Percentiles rank a stretch among this genome's conserved stretches.
These are phyloP conservation scores for Guillardia theta DNA, from an alignment of 78 protist species.

Conservation along the genomic window DNA sequence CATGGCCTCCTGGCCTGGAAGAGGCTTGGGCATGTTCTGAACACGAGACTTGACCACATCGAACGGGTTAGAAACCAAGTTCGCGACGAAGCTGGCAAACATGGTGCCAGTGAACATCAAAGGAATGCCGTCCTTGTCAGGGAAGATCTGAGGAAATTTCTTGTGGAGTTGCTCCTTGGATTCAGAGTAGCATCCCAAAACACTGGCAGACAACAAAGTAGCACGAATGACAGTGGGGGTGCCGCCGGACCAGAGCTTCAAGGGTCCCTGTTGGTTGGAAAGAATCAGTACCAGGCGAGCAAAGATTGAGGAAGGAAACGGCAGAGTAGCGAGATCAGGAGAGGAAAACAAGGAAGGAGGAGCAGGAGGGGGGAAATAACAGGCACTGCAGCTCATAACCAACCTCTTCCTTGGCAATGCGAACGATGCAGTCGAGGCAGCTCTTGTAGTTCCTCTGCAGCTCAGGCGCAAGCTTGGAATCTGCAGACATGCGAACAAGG, in stretches of 20 bases:
- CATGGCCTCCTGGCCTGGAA: neutral
- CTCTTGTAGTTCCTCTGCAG: neutral
- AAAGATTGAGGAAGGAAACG: neutral
- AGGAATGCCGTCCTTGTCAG: neutral
- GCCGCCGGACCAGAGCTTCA: neutral
- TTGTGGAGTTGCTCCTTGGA: conserved; percentile 16
- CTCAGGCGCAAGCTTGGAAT: neutral
- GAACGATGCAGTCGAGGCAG: neutral
- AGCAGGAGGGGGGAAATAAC: neutral
- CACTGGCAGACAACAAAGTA: neutral
- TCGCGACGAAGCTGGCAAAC: conserved; percentile 10
- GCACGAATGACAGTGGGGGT: neutral
- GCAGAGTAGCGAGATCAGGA: neutral
- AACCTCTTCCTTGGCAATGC: neutral
- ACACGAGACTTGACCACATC: conserved; percentile 39
- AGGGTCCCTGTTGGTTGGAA: neutral
- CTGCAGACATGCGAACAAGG: neutral
- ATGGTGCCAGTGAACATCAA: neutral
- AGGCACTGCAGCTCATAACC: neutral
- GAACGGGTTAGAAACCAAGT: neutral
- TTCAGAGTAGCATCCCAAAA: neutral
- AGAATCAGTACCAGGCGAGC: neutral
- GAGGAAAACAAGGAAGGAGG: neutral
- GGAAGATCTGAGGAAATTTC: neutral
- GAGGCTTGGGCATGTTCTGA: neutral